Conservation (phyloP, 768 basidiomycete genomes). For the Hypholoma sublateritium region DNA sequence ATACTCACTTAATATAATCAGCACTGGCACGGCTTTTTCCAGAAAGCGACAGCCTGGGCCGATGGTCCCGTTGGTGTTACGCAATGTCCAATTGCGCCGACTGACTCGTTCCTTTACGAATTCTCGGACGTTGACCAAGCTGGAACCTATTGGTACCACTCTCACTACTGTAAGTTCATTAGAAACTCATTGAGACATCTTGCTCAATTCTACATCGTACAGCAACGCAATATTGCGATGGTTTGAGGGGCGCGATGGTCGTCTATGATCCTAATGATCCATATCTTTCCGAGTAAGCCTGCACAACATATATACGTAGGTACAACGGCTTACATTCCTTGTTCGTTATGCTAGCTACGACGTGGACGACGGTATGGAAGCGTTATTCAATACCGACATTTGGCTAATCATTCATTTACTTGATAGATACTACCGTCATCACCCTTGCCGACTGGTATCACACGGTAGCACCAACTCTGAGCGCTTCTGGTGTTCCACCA, state of each 20-base stretch:
- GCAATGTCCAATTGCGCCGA: constrained; percentile 47
- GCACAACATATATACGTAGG: neutral
- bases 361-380: neutral
- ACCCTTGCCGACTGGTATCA: constrained; percentile 38
- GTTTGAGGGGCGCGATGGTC: neutral
- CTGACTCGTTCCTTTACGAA: constrained; percentile 41
- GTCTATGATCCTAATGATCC: neutral
- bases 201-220: neutral
- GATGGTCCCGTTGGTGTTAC: constrained; percentile 43
- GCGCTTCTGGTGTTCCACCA: neutral
- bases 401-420: neutral
- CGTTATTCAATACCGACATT: neutral
- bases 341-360: neutral
- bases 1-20: constrained; percentile 9
- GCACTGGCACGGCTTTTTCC: constrained; percentile 55
- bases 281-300: neutral
- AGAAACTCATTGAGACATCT: no score
- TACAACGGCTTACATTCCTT: neutral
- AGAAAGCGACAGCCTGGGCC: constrained; percentile 38
- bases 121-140: constrained; percentile 27
- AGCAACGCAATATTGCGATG: neutral
- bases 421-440: constrained; percentile 37
- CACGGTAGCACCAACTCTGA: constrained; percentile 9
- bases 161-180: constrained; percentile 14
- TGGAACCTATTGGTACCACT: constrained; percentile 27